Percentiles rank a stretch among this genome's conserved stretches.
These are phyloP conservation scores for Cucumis cinereus DNA, from an alignment of 306 rosid species.

Conservation along the genomic window DNA sequence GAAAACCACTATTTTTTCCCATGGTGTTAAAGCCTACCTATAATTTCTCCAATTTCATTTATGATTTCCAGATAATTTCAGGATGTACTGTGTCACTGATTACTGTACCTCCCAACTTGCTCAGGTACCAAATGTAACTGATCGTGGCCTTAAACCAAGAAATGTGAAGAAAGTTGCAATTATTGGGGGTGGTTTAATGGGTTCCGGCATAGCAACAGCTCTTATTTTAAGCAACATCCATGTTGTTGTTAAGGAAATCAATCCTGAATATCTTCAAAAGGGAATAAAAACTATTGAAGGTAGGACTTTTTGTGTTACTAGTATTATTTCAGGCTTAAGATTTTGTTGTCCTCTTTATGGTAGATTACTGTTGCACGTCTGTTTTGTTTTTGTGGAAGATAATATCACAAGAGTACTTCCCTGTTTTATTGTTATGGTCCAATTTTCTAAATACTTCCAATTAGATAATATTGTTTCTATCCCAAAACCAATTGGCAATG, in stretches of 20 bases:
- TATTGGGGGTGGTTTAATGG: constrained; percentile 98
- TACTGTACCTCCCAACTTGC: constrained; percentile 10
- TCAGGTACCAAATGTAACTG: constrained; percentile 86
- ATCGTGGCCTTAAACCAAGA: constrained; percentile 85
- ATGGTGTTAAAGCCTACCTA: not conserved
- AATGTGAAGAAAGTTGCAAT: constrained; percentile 74
- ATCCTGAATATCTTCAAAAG: constrained; percentile 61
- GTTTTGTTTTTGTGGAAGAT: not conserved
- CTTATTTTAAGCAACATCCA: constrained; percentile 54
- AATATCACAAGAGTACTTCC: not conserved
- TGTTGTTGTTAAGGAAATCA: constrained; percentile 85
- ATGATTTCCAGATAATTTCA: not conserved
- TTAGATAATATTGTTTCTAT: too few species aligned
- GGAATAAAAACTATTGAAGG: constrained; percentile 72
- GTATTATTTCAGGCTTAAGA: not conserved
- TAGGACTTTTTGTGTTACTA: constrained; percentile 11
- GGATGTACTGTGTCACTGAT: not conserved
- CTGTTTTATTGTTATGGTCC: not conserved
- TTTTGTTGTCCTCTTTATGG: not conserved
- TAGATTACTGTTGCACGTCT: not conserved
- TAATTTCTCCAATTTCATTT: not conserved
- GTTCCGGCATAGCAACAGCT: constrained; percentile 95
- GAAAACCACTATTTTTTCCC: not conserved
- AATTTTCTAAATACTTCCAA: not conserved
- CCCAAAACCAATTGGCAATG: too few species aligned